Evolutionary conservation across 1,139 yeast species (phyloP).

Genomic region (Hanseniaspora gamundiae): DNA sequence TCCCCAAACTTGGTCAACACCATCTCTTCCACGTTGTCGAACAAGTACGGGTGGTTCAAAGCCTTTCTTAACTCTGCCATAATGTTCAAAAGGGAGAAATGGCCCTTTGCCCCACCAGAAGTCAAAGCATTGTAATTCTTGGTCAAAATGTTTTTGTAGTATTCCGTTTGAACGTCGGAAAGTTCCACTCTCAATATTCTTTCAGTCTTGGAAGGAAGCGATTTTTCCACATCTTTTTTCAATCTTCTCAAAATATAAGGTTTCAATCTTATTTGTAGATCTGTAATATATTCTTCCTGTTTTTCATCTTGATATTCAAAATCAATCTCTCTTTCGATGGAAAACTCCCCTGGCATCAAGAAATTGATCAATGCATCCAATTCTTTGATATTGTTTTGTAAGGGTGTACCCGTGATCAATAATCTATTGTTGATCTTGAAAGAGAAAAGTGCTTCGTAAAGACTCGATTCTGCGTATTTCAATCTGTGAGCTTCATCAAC

Average conservation of each 20-base stretch:
- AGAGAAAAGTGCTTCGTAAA: constrained; percentile 75
- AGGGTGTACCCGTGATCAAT: constrained; percentile 94
- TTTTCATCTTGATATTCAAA: constrained; percentile 77
- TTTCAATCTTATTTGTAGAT: constrained; percentile 69
- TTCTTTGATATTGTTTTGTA: constrained; percentile 91
- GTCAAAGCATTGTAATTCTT: constrained; percentile 85
- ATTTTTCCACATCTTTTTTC: constrained; percentile 94
- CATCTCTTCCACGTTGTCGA: constrained; percentile 84
- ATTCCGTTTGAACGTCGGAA: constrained; percentile 89
- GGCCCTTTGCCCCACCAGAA: constrained; percentile 71
- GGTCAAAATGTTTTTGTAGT: constrained; percentile 85
- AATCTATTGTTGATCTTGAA: constrained; percentile 77
- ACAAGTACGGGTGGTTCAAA: constrained; percentile 90
- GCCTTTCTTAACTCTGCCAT: constrained; percentile 96
- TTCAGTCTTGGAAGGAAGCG: constrained; percentile 89
- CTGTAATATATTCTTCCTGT: constrained; percentile 82
- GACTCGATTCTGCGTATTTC: constrained; percentile 85
- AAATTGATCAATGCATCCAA: constrained; percentile 90
- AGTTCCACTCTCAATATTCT: constrained; percentile 89
- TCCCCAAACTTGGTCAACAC: constrained; percentile 55
- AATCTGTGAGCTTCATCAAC: constrained; percentile 98
- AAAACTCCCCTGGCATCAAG: constrained; percentile 87
- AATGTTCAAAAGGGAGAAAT: constrained; percentile 73
- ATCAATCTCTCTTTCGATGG: constrained; percentile 88
- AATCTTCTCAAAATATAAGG: constrained; percentile 88